These are phyloP conservation scores for Mycena vulgaris DNA, from an alignment of 768 basidiomycete species.

Conservation along the genomic window DNA sequence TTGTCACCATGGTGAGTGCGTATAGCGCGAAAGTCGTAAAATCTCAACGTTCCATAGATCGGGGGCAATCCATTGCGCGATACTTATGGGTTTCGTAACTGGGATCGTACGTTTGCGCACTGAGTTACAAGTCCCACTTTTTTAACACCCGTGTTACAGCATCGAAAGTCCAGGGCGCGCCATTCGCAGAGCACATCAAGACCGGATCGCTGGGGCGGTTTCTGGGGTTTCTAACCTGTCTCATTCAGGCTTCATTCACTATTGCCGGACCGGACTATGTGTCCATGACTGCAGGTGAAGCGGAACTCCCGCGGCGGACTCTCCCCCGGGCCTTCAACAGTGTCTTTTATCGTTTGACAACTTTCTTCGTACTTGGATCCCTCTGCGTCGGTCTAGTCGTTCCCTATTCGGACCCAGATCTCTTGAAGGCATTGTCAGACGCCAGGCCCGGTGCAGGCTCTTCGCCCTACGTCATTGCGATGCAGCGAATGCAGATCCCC, in stretches of 20 bases:
- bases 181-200: slow-evolving; percentile 71
- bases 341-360: slow-evolving; percentile 85
- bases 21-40: neutral
- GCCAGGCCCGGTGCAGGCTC: slow-evolving; percentile 72
- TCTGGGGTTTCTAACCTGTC: slow-evolving; percentile 73
- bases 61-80: slow-evolving; percentile 72
- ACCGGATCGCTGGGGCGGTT: slow-evolving; percentile 71
- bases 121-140: too few relatives aligned
- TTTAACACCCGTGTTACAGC: slow-evolving; percentile 45
- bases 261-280: slow-evolving; percentile 73
- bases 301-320: slow-evolving; percentile 76
- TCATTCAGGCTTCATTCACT: slow-evolving; percentile 75
- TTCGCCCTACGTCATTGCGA: slow-evolving; percentile 91
- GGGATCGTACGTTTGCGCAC: slow-evolving; percentile 57
- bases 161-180: slow-evolving; percentile 62
- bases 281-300: slow-evolving; percentile 79
- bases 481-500: slow-evolving; percentile 77
- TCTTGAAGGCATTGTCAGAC: slow-evolving; percentile 68
- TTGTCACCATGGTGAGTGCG: slow-evolving; percentile 64
- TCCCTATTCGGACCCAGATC: slow-evolving; percentile 75
- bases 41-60: slow-evolving; percentile 36
- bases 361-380: slow-evolving; percentile 84
- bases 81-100: slow-evolving; percentile 68
- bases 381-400: slow-evolving; percentile 85
- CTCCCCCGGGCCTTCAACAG: slow-evolving; percentile 80